Percentiles rank a stretch among this genome's conserved stretches.
Evolutionary conservation across 371 early-diverging fungal species (phyloP).

Genomic region (Mucor plumbeus): DNA sequence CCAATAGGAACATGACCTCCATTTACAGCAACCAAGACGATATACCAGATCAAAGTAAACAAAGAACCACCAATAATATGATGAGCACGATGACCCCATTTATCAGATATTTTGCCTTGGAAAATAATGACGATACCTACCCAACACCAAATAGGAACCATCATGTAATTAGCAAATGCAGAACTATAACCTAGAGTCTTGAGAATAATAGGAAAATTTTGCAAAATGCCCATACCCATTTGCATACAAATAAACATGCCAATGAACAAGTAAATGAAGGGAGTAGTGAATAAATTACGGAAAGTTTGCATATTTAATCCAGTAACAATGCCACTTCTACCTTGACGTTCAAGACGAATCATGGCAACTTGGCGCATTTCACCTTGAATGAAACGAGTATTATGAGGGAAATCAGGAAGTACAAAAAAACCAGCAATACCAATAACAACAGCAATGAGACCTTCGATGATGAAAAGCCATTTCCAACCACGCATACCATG

Average conservation of each 20-base stretch:
- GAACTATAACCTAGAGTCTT: conserved; percentile 35
- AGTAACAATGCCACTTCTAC: conserved; percentile 23
- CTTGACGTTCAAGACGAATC: conserved; percentile 53
- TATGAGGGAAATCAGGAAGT: conserved; percentile 66
- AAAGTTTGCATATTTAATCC: conserved; percentile 38
- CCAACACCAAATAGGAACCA: conserved; percentile 49
- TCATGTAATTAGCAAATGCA: conserved; percentile 51
- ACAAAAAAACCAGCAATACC: conserved; percentile 46
- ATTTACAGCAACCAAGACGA: conserved; percentile 61
- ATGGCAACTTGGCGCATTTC: conserved; percentile 59
- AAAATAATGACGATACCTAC: conserved; percentile 46
- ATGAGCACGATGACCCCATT: conserved; percentile 39
- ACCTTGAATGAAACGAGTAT: conserved; percentile 51
- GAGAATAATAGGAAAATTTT: conserved; percentile 49
- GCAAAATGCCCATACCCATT: conserved; percentile 51
- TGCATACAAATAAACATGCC: conserved; percentile 52
- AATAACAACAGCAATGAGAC: conserved; percentile 52
- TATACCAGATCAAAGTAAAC: conserved; percentile 49
- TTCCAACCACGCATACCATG: conserved; percentile 62
- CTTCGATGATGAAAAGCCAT: conserved; percentile 67
- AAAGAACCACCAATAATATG: conserved; percentile 45
- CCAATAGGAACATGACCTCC: conserved; percentile 38
- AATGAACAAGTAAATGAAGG: conserved; percentile 44
- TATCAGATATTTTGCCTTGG: conserved; percentile 49
- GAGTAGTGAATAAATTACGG: conserved; percentile 44